A percentile compares a stretch with the other conserved stretches of the same genome.
These are phyloP conservation scores for Pseudocercospora cruenta DNA, from an alignment of 2,329 filamentous ascomycete species.

Conservation along the genomic window DNA sequence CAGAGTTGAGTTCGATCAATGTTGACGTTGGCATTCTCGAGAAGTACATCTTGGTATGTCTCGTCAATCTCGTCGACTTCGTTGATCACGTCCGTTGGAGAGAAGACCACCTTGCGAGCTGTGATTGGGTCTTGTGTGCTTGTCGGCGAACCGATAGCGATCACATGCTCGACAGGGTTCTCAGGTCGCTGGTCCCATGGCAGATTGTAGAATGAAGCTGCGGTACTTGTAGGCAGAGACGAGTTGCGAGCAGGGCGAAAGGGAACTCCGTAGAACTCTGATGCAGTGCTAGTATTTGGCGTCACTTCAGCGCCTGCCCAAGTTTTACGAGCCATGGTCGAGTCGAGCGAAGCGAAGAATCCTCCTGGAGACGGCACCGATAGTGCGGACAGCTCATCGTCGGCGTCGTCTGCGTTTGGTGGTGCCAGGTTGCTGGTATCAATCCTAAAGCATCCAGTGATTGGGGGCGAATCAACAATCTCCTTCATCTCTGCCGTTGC, in stretches of 20 bases:
- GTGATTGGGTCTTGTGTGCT: constrained; percentile 60
- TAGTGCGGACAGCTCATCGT: constrained; percentile 66
- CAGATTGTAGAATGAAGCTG: constrained; percentile 84
- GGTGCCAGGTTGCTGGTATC: constrained; percentile 34
- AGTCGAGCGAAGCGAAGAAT: constrained; percentile 85
- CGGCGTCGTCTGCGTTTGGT: constrained; percentile 59
- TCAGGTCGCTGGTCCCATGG: constrained; percentile 62
- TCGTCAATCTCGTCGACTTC: constrained; percentile 62
- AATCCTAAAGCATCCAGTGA: constrained; percentile 50
- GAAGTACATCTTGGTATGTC: constrained; percentile 73
- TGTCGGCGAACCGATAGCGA: constrained; percentile 57
- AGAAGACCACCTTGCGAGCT: constrained; percentile 58
- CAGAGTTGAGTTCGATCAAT: constrained; percentile 84
- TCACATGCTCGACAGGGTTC: constrained; percentile 65
- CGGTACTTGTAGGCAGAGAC: constrained; percentile 78
- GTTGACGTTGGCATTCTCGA: constrained; percentile 71
- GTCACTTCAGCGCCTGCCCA: constrained; percentile 69
- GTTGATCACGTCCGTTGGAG: constrained; percentile 41
- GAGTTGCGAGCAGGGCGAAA: constrained; percentile 59
- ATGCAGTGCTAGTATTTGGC: constrained; percentile 87
- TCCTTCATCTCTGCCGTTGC: constrained; percentile 61
- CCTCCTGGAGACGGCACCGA: constrained; percentile 90
- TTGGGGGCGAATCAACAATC: constrained; percentile 52
- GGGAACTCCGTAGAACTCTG: constrained; percentile 85
- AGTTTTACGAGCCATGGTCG: constrained; percentile 70